Evolutionary conservation across 306 rosid species (phyloP), one percentile per base, ranked within the genome.

Genomic region (Dalbergia oliveri): DNA sequence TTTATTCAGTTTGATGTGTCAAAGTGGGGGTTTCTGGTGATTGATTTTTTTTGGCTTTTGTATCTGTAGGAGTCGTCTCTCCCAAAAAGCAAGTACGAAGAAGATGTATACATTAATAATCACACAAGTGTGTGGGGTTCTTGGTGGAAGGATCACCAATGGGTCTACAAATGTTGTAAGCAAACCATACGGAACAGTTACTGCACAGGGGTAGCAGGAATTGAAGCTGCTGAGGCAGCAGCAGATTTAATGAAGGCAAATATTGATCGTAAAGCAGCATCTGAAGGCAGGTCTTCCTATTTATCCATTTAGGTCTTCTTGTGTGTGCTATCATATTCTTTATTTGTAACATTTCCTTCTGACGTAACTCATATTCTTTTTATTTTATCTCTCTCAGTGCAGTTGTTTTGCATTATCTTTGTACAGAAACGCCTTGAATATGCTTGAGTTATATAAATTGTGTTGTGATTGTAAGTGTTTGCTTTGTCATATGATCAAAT

Each of bases 61-160:
- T 26, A 37, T 72, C 58, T 74, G 69, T 58, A 91, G 88, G 94
- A 92, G 84, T 44, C 77, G 19, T 70, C 87, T 19, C 82, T 87
- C 33, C 97, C 88, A 0, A 86, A 76, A 41, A 86, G 90, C 76
- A 89, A 87, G 72, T 89, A 83, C 45, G 90, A 91, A 34, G 93
- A 91, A 71, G 90, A 86, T 69, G 69, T 83, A 11, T 88, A 79
- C 56, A 82, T 85, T 35, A 88, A 89, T 51, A 91, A 91, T 77
- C 91, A 91, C 78, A 88, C 86, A 3, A 75, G 85, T 26, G 88
- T 89, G 4, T 89, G 91, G 92, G 93, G 91, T 3, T 91, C 93
- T 0, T 89, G 96, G 93, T 89, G 96, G 96, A 89, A 86, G 83
- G 96, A 86, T 69, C 88, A 89, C 65, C 93, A 89, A n/a, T 91